Evolutionary conservation across 441 rosid genomes (phyloP).

Genomic region (Eruca vesicaria): DNA sequence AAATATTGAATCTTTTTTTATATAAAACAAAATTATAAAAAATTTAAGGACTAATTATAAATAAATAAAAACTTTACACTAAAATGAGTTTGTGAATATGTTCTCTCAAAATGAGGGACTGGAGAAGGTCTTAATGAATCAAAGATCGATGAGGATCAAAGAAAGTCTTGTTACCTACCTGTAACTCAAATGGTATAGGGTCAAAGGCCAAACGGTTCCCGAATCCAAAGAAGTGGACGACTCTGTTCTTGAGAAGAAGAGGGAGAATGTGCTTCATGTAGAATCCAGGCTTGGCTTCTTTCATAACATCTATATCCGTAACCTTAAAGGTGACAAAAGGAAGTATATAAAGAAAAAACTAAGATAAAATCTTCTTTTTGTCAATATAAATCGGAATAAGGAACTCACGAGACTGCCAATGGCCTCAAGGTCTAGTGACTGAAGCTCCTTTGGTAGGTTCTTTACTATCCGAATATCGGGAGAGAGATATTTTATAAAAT

Average conservation of each 20-base stretch:
- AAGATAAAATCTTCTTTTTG: background rate
- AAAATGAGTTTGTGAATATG: too few relatives aligned
- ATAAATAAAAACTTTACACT: too few relatives aligned
- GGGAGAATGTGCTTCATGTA: constrained; percentile 88
- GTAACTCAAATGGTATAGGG: constrained; percentile 83
- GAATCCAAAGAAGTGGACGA: constrained; percentile 87
- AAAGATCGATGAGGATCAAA: background rate
- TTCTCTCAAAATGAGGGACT: too few relatives aligned
- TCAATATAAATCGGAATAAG: constrained; percentile 1
- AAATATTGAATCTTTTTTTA: too few relatives aligned
- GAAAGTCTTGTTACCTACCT: constrained; percentile 50
- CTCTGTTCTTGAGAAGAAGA: constrained; percentile 66
- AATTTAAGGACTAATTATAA: too few relatives aligned
- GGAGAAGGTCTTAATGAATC: too few relatives aligned
- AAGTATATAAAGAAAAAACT: constrained; percentile 1
- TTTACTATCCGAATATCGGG: constrained; percentile 85
- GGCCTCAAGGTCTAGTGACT: constrained; percentile 81
- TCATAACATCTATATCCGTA: constrained; percentile 68
- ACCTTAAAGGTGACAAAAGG: constrained; percentile 48
- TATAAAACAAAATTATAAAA: too few relatives aligned
- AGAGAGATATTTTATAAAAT: constrained; percentile 72
- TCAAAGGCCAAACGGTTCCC: constrained; percentile 97
- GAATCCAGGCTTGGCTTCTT: constrained; percentile 88
- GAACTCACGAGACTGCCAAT: constrained; percentile 86
- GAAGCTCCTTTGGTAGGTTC: constrained; percentile 81